Base-by-base conservation (phyloP, 2,329 filamentous ascomycete genomes). In the Thelonectria discophora region DNA sequence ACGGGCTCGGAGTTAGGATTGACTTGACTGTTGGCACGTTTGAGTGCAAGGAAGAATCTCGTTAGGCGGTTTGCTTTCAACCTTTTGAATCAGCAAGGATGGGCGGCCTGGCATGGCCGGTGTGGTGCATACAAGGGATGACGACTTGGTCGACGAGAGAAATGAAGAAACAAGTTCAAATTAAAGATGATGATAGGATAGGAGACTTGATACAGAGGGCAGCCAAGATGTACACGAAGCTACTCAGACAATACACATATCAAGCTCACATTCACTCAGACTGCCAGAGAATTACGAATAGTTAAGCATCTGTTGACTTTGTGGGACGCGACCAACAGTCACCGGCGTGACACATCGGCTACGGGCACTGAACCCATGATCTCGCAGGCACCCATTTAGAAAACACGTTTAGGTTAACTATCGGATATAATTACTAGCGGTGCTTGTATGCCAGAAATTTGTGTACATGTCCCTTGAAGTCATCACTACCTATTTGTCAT, bases 1-100 rank as follows among this genome's bases (percentile, higher is more conserved):
- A 20, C 50, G 13, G 60, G 67, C 67, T 63, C 37, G 69, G 69
- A 72, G 69, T 72, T 72, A 69, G 69, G 69, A 63, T 69, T 67
- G 61, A 65, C 68, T 71, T 68, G 66, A 55, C 67, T 55, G 68
- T 62, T 55, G 66, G 52, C 53, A 62, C 55, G 58, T 52, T 65
- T 67, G 20, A 30, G 27, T 42, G 58, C 37, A 32, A 63, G 58
- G 59, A 64, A 67, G 45, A 13, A 65, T 45, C 62, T 51, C 58
- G 60, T 58, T 56, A 62, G 62, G 54, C 17, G 61, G 58, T 62
- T 61, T 69, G 62, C 43, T 59, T 65, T 69, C 59, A 46, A 43
- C 55, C 53, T 68, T 72, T 72, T 71, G 66, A 72, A 71, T 72
- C 63, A 27, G 63, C 60, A 58, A 59, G 58, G 58, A 63, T 55